phyloP scores from a whole-genome alignment of 352 stramenopile species.

The Globisporangium acanthophoron region DNA sequence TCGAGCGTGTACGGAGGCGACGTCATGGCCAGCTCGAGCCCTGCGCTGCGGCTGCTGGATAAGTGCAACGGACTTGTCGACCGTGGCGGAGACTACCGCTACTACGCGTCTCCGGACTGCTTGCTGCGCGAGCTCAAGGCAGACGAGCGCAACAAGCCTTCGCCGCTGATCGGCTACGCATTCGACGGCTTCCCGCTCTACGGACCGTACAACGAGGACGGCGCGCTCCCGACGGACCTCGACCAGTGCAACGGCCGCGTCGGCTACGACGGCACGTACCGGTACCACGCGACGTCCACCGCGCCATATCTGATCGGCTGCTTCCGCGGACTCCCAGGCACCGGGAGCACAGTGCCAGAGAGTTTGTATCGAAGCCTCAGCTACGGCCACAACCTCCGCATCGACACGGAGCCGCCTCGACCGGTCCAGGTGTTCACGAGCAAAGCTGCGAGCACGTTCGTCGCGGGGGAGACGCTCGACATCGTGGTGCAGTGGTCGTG shows the following conservation, averaged over 20 bases:
- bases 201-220: conserved; percentile 44
- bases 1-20: conserved; percentile 34
- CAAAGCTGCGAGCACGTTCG: conserved; percentile 48
- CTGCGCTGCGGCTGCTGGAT: conserved; percentile 42
- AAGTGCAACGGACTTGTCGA: conserved; percentile 71
- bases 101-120: conserved; percentile 66
- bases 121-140: conserved; percentile 40
- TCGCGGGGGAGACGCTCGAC: conserved; percentile 56
- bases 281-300: conserved; percentile 52
- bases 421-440: conserved; percentile 52
- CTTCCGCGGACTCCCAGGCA: conserved; percentile 29
- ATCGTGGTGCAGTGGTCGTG: conserved; percentile 56
- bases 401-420: conserved; percentile 41
- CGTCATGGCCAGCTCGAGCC: conserved; percentile 33
- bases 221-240: conserved; percentile 36
- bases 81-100: conserved; percentile 59
- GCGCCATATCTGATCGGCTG: conserved; percentile 65
- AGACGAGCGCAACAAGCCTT: conserved; percentile 20
- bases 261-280: conserved; percentile 58
- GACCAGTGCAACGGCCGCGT: conserved; percentile 66
- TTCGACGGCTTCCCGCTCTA: conserved; percentile 78
- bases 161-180: conserved; percentile 62
- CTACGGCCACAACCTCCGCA: conserved; percentile 38
- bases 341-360: background rate
- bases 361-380: conserved; percentile 52